Evolutionary conservation across 352 stramenopile species (phyloP), one percentile per base, ranked within the genome.

Genomic region (Globisporangium splendens): DNA sequence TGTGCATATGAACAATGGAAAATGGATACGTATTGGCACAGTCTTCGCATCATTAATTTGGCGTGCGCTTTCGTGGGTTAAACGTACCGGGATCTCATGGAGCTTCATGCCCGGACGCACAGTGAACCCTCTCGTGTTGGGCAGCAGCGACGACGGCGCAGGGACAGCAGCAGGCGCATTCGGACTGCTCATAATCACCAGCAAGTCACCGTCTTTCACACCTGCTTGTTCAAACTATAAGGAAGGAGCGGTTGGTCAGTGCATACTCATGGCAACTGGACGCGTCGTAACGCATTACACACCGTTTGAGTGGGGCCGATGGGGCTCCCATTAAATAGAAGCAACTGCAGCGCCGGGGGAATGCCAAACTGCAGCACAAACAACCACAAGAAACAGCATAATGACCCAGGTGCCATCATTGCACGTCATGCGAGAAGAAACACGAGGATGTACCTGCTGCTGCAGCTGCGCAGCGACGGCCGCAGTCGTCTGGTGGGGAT

Each of bases 41-140:
- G 28, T 8, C 28, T 35, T 35, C 28, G 5, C 28, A 8, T 35
- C 28, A 6, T 31, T 35, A 35, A 35, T 35, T 4, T 35, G 28
- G 28, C 28, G 28, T 10, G 28, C 28, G 24, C 24, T 31, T 31
- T 31, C 24, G 24, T 31, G 13, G 28, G 14, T 20, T 18, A 8
- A 28, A 43, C 66, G 22, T 73, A 93, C 83, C 49, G 86, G 83
- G 59, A 95, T 93, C 28, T 95, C 86, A 47, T 80, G 66, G 14
- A 93, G 39, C 20, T 79, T 82, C 86, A 95, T 95, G 46, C 79
- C 79, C 8, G 79, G 39, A 14, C 71, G 83, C 52, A 77, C 79
- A 41, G 54, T 61, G 21, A 82, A 83, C 11, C 56, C 56, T 3
- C 65, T 20, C 13, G 41, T 48, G 31, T 43, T 49, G 28, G 21